Percentiles rank a stretch among this genome's conserved stretches.
phyloP scores from a whole-genome alignment of 495 filamentous ascomycete genomes.

The Immersiella caudata region DNA sequence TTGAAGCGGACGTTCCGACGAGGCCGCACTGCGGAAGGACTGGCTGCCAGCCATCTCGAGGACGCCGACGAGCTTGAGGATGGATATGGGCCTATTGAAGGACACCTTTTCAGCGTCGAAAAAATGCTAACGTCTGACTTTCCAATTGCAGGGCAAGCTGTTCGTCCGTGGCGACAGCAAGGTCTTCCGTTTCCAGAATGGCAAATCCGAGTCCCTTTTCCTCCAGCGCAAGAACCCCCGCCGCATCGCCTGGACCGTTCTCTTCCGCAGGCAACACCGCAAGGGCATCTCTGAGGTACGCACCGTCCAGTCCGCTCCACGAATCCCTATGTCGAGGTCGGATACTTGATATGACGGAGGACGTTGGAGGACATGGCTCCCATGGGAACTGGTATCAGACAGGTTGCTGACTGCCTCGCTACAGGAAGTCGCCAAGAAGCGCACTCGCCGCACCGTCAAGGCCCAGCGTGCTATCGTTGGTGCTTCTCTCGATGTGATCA shows the following conservation, averaged over 20 bases:
- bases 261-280: slow-evolving; percentile 97
- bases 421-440: slow-evolving; percentile 99
- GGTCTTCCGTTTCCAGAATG: slow-evolving; percentile 99
- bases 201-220: slow-evolving; percentile 99
- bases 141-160: slow-evolving; percentile 79
- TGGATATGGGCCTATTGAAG: slow-evolving; percentile 8
- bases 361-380: neutral
- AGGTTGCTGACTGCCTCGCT: slow-evolving; percentile 47
- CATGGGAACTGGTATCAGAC: neutral
- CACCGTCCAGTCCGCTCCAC: neutral
- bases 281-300: slow-evolving; percentile 99
- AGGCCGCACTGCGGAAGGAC: neutral
- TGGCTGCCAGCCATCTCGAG: slow-evolving; percentile 1
- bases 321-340: slow-evolving; percentile 3
- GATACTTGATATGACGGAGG: slow-evolving; percentile 1
- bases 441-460: slow-evolving; percentile 97
- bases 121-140: slow-evolving; percentile 34
- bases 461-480: slow-evolving; percentile 98
- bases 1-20: slow-evolving; percentile 21
- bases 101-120: neutral
- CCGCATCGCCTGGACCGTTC: slow-evolving; percentile 96
- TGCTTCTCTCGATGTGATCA: slow-evolving; percentile 98
- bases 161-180: slow-evolving; percentile 99
- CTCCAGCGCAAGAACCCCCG: slow-evolving; percentile 99
- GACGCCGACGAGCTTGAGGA: slow-evolving; percentile 14